Conservation (phyloP, 1,284 basidiomycete species). For the Volvariella volvacea region DNA sequence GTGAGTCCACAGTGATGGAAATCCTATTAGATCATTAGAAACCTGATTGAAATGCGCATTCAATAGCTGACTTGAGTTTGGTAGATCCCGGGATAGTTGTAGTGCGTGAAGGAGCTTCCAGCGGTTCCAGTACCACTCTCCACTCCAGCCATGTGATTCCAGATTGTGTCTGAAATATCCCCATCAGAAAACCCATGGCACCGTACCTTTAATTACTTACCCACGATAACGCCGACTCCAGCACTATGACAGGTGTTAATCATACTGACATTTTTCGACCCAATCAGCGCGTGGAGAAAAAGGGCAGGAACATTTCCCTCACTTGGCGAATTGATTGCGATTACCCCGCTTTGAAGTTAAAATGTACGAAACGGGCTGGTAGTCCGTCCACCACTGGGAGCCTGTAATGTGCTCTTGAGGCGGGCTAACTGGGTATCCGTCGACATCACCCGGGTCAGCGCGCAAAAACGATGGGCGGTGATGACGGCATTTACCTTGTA, state of each 20-base stretch:
- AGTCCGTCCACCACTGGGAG: slow-evolving; percentile 63
- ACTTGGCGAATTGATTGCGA: slow-evolving; percentile 38
- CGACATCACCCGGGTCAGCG: too few relatives aligned
- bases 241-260: slow-evolving; percentile 50
- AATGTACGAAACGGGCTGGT: slow-evolving; percentile 60
- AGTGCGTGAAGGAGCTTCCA: slow-evolving; percentile 49
- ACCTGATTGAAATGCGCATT: neutral
- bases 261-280: slow-evolving; percentile 33
- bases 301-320: slow-evolving; percentile 6
- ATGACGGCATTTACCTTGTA: slow-evolving; percentile 45
- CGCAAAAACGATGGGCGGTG: too few relatives aligned
- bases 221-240: slow-evolving; percentile 54
- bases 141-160: slow-evolving; percentile 58
- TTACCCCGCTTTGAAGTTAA: slow-evolving; percentile 55
- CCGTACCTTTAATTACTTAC: slow-evolving; percentile 22
- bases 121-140: slow-evolving; percentile 44
- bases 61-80: slow-evolving; percentile 25
- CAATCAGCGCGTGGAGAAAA: neutral
- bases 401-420: slow-evolving; percentile 43
- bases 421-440: slow-evolving; percentile 38
- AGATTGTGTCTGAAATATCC: slow-evolving; percentile 47
- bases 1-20: slow-evolving; percentile 62
- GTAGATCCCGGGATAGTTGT: slow-evolving; percentile 53
- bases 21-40: slow-evolving; percentile 25
- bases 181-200: neutral